Evolutionary conservation across 2,329 filamentous ascomycete genomes (phyloP).

Genomic region (Fusarium nanum): DNA sequence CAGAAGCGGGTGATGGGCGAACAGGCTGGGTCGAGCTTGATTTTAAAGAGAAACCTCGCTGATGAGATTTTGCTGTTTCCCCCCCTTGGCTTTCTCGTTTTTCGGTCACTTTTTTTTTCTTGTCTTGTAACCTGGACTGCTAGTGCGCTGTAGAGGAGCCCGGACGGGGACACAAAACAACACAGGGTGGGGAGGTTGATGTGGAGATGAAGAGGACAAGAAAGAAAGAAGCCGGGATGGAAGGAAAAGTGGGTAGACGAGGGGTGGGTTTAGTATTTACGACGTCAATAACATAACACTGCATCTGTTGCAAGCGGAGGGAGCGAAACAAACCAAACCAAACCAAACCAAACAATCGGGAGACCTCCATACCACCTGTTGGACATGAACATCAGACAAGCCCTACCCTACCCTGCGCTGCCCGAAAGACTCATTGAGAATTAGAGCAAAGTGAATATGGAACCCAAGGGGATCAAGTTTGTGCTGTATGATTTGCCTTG

Average conservation of each 20-base stretch:
- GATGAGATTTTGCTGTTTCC: constrained; percentile 13
- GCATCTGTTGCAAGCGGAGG: constrained; percentile 25
- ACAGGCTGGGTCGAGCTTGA: constrained; percentile 34
- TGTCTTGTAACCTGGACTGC: constrained; percentile 13
- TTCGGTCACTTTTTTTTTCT: constrained; percentile 1
- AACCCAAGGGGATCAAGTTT: background rate
- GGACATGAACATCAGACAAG: background rate
- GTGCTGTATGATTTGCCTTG: background rate
- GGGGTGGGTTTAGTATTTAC: constrained; percentile 27
- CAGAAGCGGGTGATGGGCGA: constrained; percentile 19
- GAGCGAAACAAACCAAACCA: constrained; percentile 35
- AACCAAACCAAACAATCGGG: constrained; percentile 35
- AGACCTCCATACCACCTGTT: constrained; percentile 6
- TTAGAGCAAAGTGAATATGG: background rate
- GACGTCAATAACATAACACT: constrained; percentile 36
- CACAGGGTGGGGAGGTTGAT: constrained; percentile 36
- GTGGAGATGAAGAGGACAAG: constrained; percentile 36
- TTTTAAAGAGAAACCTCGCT: constrained; percentile 35
- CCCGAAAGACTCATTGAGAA: background rate
- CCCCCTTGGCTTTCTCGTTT: background rate
- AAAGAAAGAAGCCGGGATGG: constrained; percentile 28
- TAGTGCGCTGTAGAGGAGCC: constrained; percentile 30
- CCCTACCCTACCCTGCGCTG: background rate
- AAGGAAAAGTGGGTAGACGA: constrained; percentile 8
- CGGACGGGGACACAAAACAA: constrained; percentile 27